Percentiles rank a stretch among this genome's conserved stretches.
Evolutionary conservation across 805 yeast genomes (phyloP).

Genomic region (Wickerhamomyces sydowiorum): DNA sequence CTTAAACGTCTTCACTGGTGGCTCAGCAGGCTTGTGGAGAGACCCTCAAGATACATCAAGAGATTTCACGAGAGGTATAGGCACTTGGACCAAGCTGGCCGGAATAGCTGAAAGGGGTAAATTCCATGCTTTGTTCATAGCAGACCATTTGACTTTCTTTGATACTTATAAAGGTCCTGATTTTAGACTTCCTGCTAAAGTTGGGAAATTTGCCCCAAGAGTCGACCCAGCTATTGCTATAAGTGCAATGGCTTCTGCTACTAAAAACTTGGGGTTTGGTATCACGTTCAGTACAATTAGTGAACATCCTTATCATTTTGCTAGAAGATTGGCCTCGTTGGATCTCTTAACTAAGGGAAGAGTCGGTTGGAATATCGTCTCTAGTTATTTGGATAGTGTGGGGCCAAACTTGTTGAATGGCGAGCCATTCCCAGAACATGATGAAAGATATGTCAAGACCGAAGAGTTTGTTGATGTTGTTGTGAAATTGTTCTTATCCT

Average conservation of each 20-base stretch:
- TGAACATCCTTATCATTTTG: slow-evolving; percentile 34
- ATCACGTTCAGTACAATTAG: slow-evolving; percentile 35
- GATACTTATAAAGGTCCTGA: slow-evolving; percentile 31
- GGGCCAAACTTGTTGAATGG: slow-evolving; percentile 30
- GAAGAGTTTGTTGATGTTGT: slow-evolving; percentile 34
- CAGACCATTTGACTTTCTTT: slow-evolving; percentile 33
- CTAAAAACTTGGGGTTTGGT: slow-evolving; percentile 31
- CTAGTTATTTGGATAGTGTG: slow-evolving; percentile 33
- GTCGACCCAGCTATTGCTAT: slow-evolving; percentile 34
- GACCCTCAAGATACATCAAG: neutral
- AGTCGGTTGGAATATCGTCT: slow-evolving; percentile 39
- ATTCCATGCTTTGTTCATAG: slow-evolving; percentile 32
- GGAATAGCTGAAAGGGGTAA: slow-evolving; percentile 30
- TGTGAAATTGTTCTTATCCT: slow-evolving; percentile 29
- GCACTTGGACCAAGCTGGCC: slow-evolving; percentile 31
- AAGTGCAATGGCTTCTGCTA: slow-evolving; percentile 37
- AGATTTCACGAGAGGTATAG: neutral
- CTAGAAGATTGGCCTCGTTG: slow-evolving; percentile 33
- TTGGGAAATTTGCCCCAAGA: slow-evolving; percentile 30
- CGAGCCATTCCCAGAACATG: slow-evolving; percentile 28
- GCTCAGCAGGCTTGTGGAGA: neutral
- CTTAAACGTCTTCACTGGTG: neutral
- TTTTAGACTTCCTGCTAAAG: slow-evolving; percentile 8
- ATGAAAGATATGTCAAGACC: slow-evolving; percentile 31
- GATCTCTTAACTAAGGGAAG: slow-evolving; percentile 37